Percentiles rank a stretch among this genome's conserved stretches.
Conservation (phyloP, 2,329 filamentous ascomycete species). For the Fusarium protoensiforme region DNA sequence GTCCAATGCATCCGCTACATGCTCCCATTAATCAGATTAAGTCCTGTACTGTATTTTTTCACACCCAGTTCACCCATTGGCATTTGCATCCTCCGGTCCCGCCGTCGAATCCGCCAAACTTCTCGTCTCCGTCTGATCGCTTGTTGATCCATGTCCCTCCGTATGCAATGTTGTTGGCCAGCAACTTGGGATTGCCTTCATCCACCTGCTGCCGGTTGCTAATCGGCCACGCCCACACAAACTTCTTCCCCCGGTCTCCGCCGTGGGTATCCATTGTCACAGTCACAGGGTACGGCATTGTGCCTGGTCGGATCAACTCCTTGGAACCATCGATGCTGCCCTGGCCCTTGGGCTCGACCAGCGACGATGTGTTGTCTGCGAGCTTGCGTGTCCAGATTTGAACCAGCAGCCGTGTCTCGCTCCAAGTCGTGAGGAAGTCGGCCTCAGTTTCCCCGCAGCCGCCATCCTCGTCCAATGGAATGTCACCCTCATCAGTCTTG, state of each 20-base stretch:
- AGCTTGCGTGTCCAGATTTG: conserved; percentile 71
- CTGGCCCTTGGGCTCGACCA: conserved; percentile 45
- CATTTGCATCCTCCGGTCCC: conserved; percentile 72
- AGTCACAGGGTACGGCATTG: conserved; percentile 73
- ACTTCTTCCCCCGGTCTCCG: conserved; percentile 63
- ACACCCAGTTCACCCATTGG: conserved; percentile 67
- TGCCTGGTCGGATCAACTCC: conserved; percentile 60
- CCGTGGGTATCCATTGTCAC: conserved; percentile 72
- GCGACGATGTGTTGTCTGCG: conserved; percentile 56
- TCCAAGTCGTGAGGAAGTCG: conserved; percentile 66
- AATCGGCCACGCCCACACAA: conserved; percentile 65
- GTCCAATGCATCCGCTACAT: conserved; percentile 28
- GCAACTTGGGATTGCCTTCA: conserved; percentile 54
- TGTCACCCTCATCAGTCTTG: conserved; percentile 52
- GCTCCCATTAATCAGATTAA: conserved; percentile 28
- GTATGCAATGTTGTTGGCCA: conserved; percentile 61
- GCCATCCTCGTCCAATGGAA: conserved; percentile 64
- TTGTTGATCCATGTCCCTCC: conserved; percentile 66
- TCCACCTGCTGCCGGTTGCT: conserved; percentile 59
- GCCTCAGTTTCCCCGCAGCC: conserved; percentile 66
- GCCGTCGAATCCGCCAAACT: conserved; percentile 70
- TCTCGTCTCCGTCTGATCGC: conserved; percentile 54
- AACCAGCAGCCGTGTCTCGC: conserved; percentile 70
- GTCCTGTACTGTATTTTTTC: conserved; percentile 2
- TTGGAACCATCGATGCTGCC: conserved; percentile 40